Conservation (phyloP, 805 yeast genomes). For the Ogataea nakhonphanomensis region DNA sequence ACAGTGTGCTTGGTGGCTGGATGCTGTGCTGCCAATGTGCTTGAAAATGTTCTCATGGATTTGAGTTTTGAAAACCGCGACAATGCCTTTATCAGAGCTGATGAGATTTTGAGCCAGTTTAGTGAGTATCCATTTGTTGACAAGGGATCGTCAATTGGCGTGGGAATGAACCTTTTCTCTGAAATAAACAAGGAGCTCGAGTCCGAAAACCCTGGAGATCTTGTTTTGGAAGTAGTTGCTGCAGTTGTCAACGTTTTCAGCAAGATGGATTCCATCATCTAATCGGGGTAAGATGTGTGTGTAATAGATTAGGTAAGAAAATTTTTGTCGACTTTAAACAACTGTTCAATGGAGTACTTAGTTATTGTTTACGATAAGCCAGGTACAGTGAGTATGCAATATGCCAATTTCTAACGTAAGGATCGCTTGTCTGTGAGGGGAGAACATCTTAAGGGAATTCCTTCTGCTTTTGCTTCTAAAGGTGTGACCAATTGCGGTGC, state of each 20-base stretch:
- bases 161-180: slow-evolving; percentile 64
- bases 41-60: slow-evolving; percentile 79
- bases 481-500: slow-evolving; percentile 54
- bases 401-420: slow-evolving; percentile 6
- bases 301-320: slow-evolving; percentile 11
- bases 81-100: slow-evolving; percentile 90
- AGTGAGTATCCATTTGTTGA: slow-evolving; percentile 76
- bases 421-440: slow-evolving; percentile 53
- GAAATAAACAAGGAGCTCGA: slow-evolving; percentile 51
- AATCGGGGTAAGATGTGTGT: slow-evolving; percentile 10
- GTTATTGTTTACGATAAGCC: slow-evolving; percentile 71
- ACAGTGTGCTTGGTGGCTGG: slow-evolving; percentile 82
- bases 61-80: slow-evolving; percentile 87
- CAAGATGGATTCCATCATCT: slow-evolving; percentile 86
- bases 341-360: slow-evolving; percentile 49
- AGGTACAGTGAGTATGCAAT: slow-evolving; percentile 34
- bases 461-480: slow-evolving; percentile 32
- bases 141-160: slow-evolving; percentile 58
- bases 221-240: slow-evolving; percentile 84
- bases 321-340: slow-evolving; percentile 4
- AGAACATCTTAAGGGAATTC: slow-evolving; percentile 49
- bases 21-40: slow-evolving; percentile 92
- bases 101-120: slow-evolving; percentile 77
- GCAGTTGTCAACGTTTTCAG: slow-evolving; percentile 89
- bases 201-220: slow-evolving; percentile 46